Base-by-base conservation (phyloP, 495 filamentous ascomycete species). In the Aspergillus ostianus region DNA sequence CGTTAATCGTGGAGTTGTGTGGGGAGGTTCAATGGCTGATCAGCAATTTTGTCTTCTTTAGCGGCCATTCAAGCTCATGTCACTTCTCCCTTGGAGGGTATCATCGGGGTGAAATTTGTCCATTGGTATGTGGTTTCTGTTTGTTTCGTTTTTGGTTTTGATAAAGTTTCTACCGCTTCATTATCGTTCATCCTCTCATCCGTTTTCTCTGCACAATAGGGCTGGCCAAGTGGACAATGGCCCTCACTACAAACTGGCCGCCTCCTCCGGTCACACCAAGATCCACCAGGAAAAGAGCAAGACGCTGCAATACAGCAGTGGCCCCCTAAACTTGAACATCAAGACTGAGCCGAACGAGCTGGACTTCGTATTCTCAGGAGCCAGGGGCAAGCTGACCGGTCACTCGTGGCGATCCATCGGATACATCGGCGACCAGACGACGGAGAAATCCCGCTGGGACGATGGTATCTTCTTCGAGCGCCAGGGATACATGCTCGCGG, bases 241-340 rank as follows among this genome's bases (percentile, higher is more conserved):
- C 4, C 88, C 87, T 1, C 75, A 89, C 60, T 90, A 87, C 64
- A 77, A 87, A 12, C 72, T 90, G 19, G 84, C 79, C 67, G 80
- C 85, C 0, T 70, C 73, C 20, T 66, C 70, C 27, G 67, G 70
- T 29, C 70, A 82, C 29, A 68, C 76, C 10, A 73, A 72, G 15
- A 80, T 89, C 51, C 68, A 68, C 9, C 83, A 80, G 58, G 65
- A 73, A 10, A 70, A 77, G 21, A 55, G 56, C 36, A 72, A 75
- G 20, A 75, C 76, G n/a, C 82, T 84, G 12, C 81, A 74, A 21
- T 74, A 88, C 7, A 73, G 69, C 18, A 83, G 84, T 20, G 87
- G 87, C 19, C 70, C 79, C 47, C 64, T 86, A 3, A 71, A 82
- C 19, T 75, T 84, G 9, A 82, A 77, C 6, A 67, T 88, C 56